These are phyloP conservation scores for Delphinella strobiligena DNA, from an alignment of 2,329 filamentous ascomycete species.

Conservation along the genomic window DNA sequence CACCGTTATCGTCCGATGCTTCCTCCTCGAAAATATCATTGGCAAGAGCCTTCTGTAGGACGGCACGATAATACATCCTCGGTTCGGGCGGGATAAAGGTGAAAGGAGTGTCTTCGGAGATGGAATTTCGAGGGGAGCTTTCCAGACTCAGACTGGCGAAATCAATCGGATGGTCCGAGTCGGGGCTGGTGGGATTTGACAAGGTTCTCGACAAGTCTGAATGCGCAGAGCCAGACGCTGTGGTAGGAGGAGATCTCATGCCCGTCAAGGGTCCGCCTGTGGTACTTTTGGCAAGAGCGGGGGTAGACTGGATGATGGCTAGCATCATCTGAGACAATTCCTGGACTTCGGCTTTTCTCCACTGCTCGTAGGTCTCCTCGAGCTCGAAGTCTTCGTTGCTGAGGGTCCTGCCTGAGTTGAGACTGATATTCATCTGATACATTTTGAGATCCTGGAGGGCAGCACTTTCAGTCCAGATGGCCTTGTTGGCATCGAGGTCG, in stretches of 20 bases:
- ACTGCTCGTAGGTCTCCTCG: slow-evolving; percentile 76
- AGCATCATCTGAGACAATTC: slow-evolving; percentile 90
- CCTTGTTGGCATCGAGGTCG: slow-evolving; percentile 72
- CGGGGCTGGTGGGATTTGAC: slow-evolving; percentile 23
- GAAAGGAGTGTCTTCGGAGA: slow-evolving; percentile 51
- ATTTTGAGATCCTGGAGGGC: slow-evolving; percentile 84
- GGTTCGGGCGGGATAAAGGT: slow-evolving; percentile 84
- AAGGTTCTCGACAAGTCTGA: slow-evolving; percentile 34
- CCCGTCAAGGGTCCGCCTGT: slow-evolving; percentile 47
- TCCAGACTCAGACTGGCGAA: slow-evolving; percentile 53
- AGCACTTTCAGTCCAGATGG: slow-evolving; percentile 80
- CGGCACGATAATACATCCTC: slow-evolving; percentile 68
- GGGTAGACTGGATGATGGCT: slow-evolving; percentile 74
- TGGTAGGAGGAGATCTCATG: slow-evolving; percentile 41
- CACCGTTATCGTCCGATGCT: slow-evolving; percentile 35
- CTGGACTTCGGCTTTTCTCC: slow-evolving; percentile 81
- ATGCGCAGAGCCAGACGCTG: slow-evolving; percentile 26
- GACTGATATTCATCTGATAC: slow-evolving; percentile 79
- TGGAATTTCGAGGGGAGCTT: slow-evolving; percentile 29
- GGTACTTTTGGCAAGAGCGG: slow-evolving; percentile 69
- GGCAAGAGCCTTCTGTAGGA: slow-evolving; percentile 63
- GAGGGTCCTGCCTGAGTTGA: slow-evolving; percentile 65
- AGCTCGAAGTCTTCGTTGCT: slow-evolving; percentile 78
- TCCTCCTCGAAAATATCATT: slow-evolving; percentile 46
- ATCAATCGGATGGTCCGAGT: slow-evolving; percentile 51